Percentiles rank a stretch among this genome's conserved stretches.
These are phyloP conservation scores for Mercurialis annua DNA, from an alignment of 345 rosid species.

Conservation along the genomic window DNA sequence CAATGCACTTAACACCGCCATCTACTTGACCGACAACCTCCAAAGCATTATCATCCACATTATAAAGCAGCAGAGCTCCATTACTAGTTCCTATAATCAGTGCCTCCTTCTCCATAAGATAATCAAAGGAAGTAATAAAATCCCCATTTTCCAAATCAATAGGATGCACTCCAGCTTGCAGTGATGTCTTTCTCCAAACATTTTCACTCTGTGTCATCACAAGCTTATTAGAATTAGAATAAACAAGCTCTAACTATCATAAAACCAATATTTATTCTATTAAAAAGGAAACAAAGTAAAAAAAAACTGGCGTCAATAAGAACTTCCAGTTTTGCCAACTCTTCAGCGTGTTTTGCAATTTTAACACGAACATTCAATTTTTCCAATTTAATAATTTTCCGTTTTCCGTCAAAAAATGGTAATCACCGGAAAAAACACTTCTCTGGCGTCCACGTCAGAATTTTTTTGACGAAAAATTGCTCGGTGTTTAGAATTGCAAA, in stretches of 20 bases:
- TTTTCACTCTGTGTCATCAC: slow-evolving; percentile 47
- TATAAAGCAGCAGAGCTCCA: slow-evolving; percentile 64
- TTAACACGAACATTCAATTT: no score
- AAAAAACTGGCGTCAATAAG: no score
- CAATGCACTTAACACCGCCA: slow-evolving; percentile 77
- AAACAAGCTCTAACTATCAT: background rate
- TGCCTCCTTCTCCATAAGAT: slow-evolving; percentile 92
- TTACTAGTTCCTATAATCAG: slow-evolving; percentile 63
- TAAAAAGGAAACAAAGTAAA: no score
- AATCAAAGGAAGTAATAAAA: slow-evolving; percentile 68
- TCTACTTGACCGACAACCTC: slow-evolving; percentile 82
- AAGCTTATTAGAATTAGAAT: background rate
- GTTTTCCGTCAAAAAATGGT: no score
- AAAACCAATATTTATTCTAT: no score
- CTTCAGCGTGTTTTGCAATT: no score
- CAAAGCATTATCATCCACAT: slow-evolving; percentile 51
- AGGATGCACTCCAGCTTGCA: slow-evolving; percentile 44
- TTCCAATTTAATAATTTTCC: no score
- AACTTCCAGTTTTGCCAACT: no score
- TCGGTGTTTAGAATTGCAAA: no score
- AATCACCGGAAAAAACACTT: no score
- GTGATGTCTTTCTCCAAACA: slow-evolving; percentile 27
- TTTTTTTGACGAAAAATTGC: no score
- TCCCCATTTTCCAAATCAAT: slow-evolving; percentile 68
- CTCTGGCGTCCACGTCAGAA: no score